These are phyloP conservation scores for Eutrema heterophyllum DNA, from an alignment of 345 rosid species.

Conservation along the genomic window DNA sequence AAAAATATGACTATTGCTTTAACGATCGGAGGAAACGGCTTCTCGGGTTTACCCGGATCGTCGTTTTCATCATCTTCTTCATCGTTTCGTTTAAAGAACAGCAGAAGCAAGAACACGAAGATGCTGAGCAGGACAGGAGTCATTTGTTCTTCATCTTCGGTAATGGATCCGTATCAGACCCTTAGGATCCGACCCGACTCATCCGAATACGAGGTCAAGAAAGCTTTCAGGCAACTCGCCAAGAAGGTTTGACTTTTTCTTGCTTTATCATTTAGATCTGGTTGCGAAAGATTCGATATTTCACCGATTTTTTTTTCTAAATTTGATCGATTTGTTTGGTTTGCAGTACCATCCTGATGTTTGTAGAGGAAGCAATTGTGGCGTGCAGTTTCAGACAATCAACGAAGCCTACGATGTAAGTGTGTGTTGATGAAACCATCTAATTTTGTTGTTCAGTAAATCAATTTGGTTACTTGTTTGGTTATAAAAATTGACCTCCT, in stretches of 20 bases:
- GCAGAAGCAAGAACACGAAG: constrained; percentile 36
- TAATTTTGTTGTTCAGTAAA: background rate
- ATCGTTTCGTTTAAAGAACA: constrained; percentile 38
- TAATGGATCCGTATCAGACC: constrained; percentile 62
- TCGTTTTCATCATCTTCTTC: constrained; percentile 39
- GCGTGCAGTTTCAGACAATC: constrained; percentile 63
- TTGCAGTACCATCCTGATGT: constrained; percentile 97
- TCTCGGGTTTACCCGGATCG: constrained; percentile 31
- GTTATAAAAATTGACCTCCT: background rate
- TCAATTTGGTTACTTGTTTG: background rate
- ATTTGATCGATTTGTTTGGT: background rate
- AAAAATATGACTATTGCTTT: constrained; percentile 28
- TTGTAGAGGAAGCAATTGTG: constrained; percentile 84
- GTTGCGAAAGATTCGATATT: background rate
- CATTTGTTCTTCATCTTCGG: constrained; percentile 43
- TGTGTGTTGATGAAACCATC: background rate
- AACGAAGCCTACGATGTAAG: constrained; percentile 92
- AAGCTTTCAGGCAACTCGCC: constrained; percentile 82
- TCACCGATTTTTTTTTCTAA: background rate
- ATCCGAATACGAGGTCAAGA: constrained; percentile 80
- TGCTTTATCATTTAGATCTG: constrained; percentile 3
- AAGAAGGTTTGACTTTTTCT: constrained; percentile 46
- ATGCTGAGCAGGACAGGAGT: constrained; percentile 31
- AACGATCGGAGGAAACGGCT: constrained; percentile 46
- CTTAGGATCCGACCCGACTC: constrained; percentile 72